phyloP scores from a whole-genome alignment of 1,284 basidiomycete species.

The Erythrobasidium hasegawianum region DNA sequence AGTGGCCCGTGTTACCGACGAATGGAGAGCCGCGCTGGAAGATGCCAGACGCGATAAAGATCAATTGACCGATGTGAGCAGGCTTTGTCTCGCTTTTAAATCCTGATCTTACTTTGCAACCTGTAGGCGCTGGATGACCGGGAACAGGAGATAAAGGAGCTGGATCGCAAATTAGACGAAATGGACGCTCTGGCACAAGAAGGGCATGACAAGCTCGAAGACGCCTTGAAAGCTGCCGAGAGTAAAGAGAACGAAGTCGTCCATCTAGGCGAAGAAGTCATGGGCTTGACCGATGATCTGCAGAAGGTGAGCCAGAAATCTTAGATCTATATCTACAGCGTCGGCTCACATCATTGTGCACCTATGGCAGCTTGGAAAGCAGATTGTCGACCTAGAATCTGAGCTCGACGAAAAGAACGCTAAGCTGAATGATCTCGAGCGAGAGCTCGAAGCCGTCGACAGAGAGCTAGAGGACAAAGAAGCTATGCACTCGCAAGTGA shows the following conservation, averaged over 20 bases:
- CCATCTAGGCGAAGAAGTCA: conserved; percentile 65
- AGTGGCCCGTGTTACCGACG: conserved; percentile 65
- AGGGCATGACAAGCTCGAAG: conserved; percentile 67
- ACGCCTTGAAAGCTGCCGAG: conserved; percentile 49
- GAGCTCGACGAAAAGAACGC: conserved; percentile 55
- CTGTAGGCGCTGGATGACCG: conserved; percentile 63
- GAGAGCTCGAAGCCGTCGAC: conserved; percentile 53
- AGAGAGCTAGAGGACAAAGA: conserved; percentile 64
- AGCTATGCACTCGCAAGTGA: conserved; percentile 66
- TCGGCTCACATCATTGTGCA: conserved; percentile 2
- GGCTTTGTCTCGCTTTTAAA: no score
- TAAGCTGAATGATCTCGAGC: conserved; percentile 48
- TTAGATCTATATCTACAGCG: not conserved
- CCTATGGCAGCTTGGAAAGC: conserved; percentile 53
- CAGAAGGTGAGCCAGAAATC: conserved; percentile 61
- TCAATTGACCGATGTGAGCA: conserved; percentile 10
- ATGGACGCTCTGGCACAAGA: conserved; percentile 66
- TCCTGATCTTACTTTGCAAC: not conserved
- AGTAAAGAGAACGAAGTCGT: conserved; percentile 64
- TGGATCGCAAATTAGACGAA: conserved; percentile 64
- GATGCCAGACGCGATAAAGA: conserved; percentile 65
- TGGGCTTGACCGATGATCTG: conserved; percentile 65
- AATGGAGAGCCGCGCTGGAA: conserved; percentile 58
- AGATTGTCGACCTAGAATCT: conserved; percentile 59
- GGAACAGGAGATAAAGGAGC: conserved; percentile 67